Base-by-base conservation (phyloP, 2,329 filamentous ascomycete genomes). In the Aquanectria penicillioides region DNA sequence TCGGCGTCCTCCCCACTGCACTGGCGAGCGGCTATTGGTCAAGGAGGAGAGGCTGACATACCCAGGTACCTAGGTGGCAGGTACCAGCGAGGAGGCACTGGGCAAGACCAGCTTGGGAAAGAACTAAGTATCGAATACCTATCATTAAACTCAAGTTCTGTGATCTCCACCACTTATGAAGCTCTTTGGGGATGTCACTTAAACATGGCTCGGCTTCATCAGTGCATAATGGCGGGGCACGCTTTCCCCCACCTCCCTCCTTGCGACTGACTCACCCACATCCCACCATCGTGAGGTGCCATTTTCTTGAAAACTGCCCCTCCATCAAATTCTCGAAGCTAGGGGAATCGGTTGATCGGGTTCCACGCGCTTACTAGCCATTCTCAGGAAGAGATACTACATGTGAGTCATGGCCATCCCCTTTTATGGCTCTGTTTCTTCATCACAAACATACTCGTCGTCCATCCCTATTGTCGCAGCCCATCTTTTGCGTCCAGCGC, bases 221-320 rank as follows among this genome's bases (percentile, higher is more conserved):
- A n/a, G 46, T 37, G 51, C 34, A 25, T 15, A 28, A 57, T 57
- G 64, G 68, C 58, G 68, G 68, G 68, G 68, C 68, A 69, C 59
- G 64, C 29, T 61, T 59, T 59, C 47, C 20, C 49, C 26, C 61
- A 66, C 64, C 66, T 65, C 64, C 66, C 60, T 68, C 37, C 26
- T 49, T 55, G n/a, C 46, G 50, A 53, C 69, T 70, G 68, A 70
- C 62, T 70, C 68, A 70, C 68, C 43, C 48, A 41, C 33, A 37
- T 28, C 46, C 65, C 68, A 69, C 63, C 68, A 69, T 65, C 59
- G 55, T 44, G 48, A 66, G 56, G 47, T 61, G 65, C 59, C 57
- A 37, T 44, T 59, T 69, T 68, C 57, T n/a, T 64, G 22, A 68
- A 69, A 67, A 44, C 61, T 70, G 68, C 67, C 68, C 67, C 68